Evolutionary conservation across 2,329 filamentous ascomycete genomes (phyloP).

Genomic region (Fusarium albosuccineum): DNA sequence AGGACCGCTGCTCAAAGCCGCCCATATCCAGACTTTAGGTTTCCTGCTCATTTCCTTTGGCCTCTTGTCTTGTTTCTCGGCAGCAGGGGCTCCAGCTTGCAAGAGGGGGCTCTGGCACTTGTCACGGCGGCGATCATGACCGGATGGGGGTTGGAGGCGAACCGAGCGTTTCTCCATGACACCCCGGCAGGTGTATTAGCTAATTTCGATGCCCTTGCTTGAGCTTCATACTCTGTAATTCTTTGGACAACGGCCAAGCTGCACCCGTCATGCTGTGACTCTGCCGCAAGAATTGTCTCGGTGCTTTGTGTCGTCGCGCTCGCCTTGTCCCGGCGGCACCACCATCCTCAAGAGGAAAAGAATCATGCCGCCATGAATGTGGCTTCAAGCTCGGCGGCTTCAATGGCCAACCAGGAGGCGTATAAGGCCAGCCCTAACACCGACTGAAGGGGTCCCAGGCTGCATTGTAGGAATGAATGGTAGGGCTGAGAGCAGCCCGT

Average conservation of each 20-base stretch:
- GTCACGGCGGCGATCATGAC: slow-evolving; percentile 25
- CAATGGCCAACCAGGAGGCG: slow-evolving; percentile 1
- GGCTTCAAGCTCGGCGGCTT: not conserved
- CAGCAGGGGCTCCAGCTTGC: not conserved
- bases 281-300: not conserved
- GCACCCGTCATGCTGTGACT: not conserved
- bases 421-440: slow-evolving; percentile 10
- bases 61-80: slow-evolving; percentile 2
- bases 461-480: slow-evolving; percentile 8
- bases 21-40: slow-evolving; percentile 11
- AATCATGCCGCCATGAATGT: slow-evolving; percentile 1
- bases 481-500: slow-evolving; percentile 10
- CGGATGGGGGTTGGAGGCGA: slow-evolving; percentile 11
- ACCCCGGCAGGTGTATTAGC: slow-evolving; percentile 26
- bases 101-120: slow-evolving; percentile 21
- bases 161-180: slow-evolving; percentile 36
- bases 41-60: slow-evolving; percentile 23
- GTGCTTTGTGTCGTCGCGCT: not conserved
- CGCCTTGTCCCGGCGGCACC: slow-evolving; percentile 3
- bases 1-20: not conserved
- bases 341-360: not conserved
- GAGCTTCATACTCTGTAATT: not conserved
- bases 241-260: not conserved
- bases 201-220: slow-evolving; percentile 15
- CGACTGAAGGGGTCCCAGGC: slow-evolving; percentile 7